Base-by-base conservation (phyloP, 2,329 filamentous ascomycete genomes). In the Pseudofabraea citricarpa region DNA sequence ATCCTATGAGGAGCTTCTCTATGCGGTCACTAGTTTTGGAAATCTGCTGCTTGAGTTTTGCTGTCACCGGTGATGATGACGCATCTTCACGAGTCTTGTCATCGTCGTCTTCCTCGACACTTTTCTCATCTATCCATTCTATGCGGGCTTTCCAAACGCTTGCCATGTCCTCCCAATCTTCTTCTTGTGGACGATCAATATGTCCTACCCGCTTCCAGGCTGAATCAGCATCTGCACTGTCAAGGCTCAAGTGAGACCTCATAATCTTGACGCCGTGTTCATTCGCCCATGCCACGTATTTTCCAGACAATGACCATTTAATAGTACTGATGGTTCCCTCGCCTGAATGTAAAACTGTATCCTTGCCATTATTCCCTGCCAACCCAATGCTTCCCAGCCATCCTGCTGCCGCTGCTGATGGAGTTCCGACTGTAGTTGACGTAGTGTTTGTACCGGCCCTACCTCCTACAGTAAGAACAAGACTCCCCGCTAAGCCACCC, bases 181-280 rank as follows among this genome's bases (percentile, higher is more conserved):
- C 81, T 5, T 85, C 86, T 56, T 89, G 87, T 2, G 93, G 93
- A 33, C 90, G 80, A 59, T 95, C 90, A 47, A 95, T 84, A 60
- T 97, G 91, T 19, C 88, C 90, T 50, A 98, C 88, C 8, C 91
- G 79, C 64, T 93, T 95, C 94, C 94, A 98, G 2, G 90, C 88
- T 52, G 85, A 83, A 13, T 96, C 90, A 2, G 76, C 70, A 57
- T 95, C 85, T 10, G 75, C 75, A 49, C 73, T 81, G 5, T 94
- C 88, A 5, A 96, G 73, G 54, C 90, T 81, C 16, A 94, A 61
- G 60, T 93, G 88, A 4, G 89, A 89, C 27, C 93, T 81, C 90
- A 97, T 97, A 48, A 98, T 93, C 63, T 96, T 96, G 61, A 97
- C 94, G 4, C 93, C 93, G 57, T 94, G 85, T 64, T 98, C 93